A percentile compares a stretch with the other conserved stretches of the same genome.
Conservation (phyloP, 257 asterid species). For the Rauvolfia tetraphylla region DNA sequence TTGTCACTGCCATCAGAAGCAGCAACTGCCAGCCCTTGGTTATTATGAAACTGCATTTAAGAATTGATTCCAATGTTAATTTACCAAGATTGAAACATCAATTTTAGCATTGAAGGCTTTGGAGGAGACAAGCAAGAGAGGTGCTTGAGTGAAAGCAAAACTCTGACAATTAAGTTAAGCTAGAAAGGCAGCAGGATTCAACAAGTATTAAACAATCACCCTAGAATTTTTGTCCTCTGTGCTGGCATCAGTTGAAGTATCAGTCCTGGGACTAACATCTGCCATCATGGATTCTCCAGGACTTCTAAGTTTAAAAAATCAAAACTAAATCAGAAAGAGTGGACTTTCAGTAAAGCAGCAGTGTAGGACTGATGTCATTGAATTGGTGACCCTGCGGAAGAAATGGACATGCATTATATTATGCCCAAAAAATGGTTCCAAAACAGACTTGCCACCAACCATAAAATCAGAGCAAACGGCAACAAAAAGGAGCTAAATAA, state of each 20-base stretch:
- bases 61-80: slow-evolving; percentile 5
- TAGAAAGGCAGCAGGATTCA: not conserved
- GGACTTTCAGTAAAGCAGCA: slow-evolving; percentile 22
- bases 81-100: not conserved
- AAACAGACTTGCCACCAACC: not conserved
- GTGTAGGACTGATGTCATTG: slow-evolving; percentile 13
- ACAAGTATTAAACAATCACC: slow-evolving; percentile 33
- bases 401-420: not conserved
- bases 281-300: slow-evolving; percentile 52
- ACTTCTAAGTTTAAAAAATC: slow-evolving; percentile 24
- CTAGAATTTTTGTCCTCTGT: slow-evolving; percentile 75
- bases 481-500: not conserved
- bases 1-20: slow-evolving; percentile 97
- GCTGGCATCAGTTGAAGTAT: slow-evolving; percentile 90
- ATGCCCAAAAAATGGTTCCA: not conserved
- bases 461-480: not conserved
- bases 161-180: not conserved
- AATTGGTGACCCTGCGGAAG: slow-evolving; percentile 11
- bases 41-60: slow-evolving; percentile 51
- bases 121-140: not conserved
- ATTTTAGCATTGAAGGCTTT: not conserved
- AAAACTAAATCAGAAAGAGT: slow-evolving; percentile 20
- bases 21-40: slow-evolving; percentile 40
- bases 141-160: not conserved
- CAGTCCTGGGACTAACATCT: slow-evolving; percentile 81